A percentile compares a stretch with the other conserved stretches of the same genome.
Conservation (phyloP, 176 grass and related monocot species). For the Chrysopogon serrulatus region DNA sequence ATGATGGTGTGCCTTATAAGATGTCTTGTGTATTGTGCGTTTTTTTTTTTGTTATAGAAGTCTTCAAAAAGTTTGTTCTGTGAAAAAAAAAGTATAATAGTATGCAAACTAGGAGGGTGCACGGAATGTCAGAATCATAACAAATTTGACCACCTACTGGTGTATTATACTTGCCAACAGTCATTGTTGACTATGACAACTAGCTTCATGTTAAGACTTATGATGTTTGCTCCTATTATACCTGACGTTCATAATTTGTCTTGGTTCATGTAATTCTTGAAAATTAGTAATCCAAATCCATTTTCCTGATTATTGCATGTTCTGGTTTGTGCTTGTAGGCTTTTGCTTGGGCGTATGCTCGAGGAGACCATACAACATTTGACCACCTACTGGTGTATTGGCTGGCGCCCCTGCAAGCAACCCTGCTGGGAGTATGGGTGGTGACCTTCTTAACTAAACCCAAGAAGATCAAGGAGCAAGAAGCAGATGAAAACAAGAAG, state of each 20-base stretch:
- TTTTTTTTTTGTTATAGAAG: background rate
- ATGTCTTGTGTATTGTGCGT: background rate
- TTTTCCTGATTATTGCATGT: conserved; percentile 14
- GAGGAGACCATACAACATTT: conserved; percentile 73
- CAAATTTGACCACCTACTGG: too few species aligned
- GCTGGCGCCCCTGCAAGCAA: conserved; percentile 86
- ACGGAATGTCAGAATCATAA: background rate
- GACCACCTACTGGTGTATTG: conserved; percentile 94
- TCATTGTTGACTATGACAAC: background rate
- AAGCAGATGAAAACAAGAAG: conserved; percentile 61
- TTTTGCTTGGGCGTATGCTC: conserved; percentile 95
- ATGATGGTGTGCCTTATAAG: background rate
- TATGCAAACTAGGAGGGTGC: background rate
- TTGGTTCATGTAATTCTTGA: background rate
- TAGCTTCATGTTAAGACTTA: background rate
- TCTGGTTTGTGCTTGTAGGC: conserved; percentile 48
- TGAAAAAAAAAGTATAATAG: background rate
- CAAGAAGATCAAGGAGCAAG: conserved; percentile 34
- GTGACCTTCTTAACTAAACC: conserved; percentile 59
- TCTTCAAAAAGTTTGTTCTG: background rate
- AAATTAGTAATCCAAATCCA: background rate
- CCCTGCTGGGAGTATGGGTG: conserved; percentile 68
- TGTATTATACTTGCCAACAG: too few species aligned
- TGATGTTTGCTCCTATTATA: background rate
- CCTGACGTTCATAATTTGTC: background rate